A percentile compares a stretch with the other conserved stretches of the same genome.
These are phyloP conservation scores for Leishmania aethiopica DNA, from an alignment of 208 protist genomes.

Conservation along the genomic window DNA sequence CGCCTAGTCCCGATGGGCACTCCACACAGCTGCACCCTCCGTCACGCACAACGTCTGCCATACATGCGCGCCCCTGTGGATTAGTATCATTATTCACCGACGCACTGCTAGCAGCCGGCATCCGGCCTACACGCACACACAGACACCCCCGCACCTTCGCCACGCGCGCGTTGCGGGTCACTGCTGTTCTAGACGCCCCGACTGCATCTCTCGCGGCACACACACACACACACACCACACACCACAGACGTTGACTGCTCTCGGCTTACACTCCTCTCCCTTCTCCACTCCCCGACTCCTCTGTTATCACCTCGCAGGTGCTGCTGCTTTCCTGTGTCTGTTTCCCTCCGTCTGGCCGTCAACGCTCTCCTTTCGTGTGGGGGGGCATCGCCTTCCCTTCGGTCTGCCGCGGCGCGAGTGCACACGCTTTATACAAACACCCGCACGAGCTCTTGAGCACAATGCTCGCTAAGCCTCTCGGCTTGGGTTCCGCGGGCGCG, in stretches of 20 bases:
- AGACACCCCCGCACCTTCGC: not conserved
- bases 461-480: slow-evolving; percentile 3
- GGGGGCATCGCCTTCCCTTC: not conserved
- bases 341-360: not conserved
- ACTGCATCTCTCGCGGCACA: not conserved
- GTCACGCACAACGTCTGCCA: not conserved
- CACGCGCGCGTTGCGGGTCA: not conserved
- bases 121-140: not conserved
- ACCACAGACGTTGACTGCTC: not conserved
- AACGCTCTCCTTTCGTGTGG: not conserved
- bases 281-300: not conserved
- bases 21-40: not conserved
- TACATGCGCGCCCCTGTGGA: not conserved
- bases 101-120: not conserved
- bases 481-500: not conserved
- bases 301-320: not conserved
- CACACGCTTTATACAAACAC: not conserved
- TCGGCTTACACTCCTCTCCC: not conserved
- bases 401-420: not conserved
- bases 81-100: no score
- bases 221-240: slow-evolving; percentile 9
- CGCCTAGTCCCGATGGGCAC: not conserved
- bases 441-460: not conserved
- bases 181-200: not conserved
- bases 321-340: not conserved